Percentiles rank a stretch among this genome's conserved stretches.
These are phyloP conservation scores for Ochetophila trinervis DNA, from an alignment of 306 rosid genomes.

Conservation along the genomic window DNA sequence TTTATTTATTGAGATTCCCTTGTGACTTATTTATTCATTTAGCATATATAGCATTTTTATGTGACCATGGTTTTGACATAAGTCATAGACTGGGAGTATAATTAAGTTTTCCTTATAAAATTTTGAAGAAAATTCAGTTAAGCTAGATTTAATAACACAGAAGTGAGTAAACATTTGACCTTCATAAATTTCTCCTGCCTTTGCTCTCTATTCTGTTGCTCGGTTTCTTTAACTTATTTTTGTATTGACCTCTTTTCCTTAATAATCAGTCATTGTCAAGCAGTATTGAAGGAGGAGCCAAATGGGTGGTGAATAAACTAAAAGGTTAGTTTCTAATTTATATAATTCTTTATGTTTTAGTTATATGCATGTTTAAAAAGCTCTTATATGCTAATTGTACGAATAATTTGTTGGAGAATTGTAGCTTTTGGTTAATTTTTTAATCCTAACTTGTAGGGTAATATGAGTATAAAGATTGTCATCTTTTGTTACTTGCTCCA, in stretches of 20 bases:
- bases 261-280: slow-evolving; percentile 55
- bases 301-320: slow-evolving; percentile 77
- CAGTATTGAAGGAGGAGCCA: slow-evolving; percentile 73
- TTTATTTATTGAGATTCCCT: too few relatives aligned
- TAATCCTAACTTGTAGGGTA: too few relatives aligned
- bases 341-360: not conserved
- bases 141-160: too few relatives aligned
- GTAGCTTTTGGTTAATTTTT: not conserved
- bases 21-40: too few relatives aligned
- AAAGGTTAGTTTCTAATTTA: slow-evolving; percentile 58
- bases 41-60: too few relatives aligned
- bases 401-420: not conserved
- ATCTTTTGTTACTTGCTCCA: too few relatives aligned
- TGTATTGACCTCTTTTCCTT: slow-evolving; percentile 28
- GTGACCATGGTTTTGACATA: too few relatives aligned
- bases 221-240: slow-evolving; percentile 7
- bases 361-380: slow-evolving; percentile 5
- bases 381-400: not conserved
- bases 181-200: not conserved
- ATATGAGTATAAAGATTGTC: not conserved
- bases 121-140: too few relatives aligned
- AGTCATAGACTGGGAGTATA: too few relatives aligned
- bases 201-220: not conserved
- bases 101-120: too few relatives aligned
- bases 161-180: not conserved